phyloP scores from a whole-genome alignment of 306 rosid species.

The Fragaria iinumae region DNA sequence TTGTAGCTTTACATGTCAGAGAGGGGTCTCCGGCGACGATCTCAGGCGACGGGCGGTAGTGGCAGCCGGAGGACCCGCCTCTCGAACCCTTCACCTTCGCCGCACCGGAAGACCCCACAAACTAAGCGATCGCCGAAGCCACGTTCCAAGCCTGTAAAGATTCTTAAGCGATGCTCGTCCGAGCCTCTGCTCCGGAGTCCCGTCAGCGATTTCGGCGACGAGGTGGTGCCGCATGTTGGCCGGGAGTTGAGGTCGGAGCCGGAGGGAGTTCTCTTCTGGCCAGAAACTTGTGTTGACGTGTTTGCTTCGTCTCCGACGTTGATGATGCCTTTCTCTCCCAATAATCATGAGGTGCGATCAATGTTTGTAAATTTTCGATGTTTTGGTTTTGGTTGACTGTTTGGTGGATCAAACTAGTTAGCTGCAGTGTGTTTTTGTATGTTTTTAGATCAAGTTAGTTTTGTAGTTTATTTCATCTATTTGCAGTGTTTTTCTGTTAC shows the following conservation, averaged over 20 bases:
- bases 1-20: constrained; percentile 40
- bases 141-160: constrained; percentile 31
- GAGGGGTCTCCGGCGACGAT: constrained; percentile 28
- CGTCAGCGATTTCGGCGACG: constrained; percentile 14
- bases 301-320: constrained; percentile 59
- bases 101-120: constrained; percentile 17
- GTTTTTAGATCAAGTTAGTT: background rate
- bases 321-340: constrained; percentile 42
- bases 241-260: constrained; percentile 13
- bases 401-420: background rate
- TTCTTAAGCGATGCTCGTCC: constrained; percentile 57
- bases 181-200: constrained; percentile 45
- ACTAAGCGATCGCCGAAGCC: constrained; percentile 29
- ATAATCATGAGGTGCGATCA: constrained; percentile 25
- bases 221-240: background rate
- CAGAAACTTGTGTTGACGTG: constrained; percentile 39
- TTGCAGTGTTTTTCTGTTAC: background rate
- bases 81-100: constrained; percentile 49
- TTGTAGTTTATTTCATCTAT: background rate
- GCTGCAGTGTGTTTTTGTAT: background rate
- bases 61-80: constrained; percentile 34
- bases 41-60: constrained; percentile 17
- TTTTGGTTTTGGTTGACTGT: background rate
- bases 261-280: constrained; percentile 38
- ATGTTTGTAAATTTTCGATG: background rate